Percentiles rank a stretch among this genome's conserved stretches.
Evolutionary conservation across 1,284 basidiomycete species (phyloP).

Genomic region (Ganoderma lucidum): DNA sequence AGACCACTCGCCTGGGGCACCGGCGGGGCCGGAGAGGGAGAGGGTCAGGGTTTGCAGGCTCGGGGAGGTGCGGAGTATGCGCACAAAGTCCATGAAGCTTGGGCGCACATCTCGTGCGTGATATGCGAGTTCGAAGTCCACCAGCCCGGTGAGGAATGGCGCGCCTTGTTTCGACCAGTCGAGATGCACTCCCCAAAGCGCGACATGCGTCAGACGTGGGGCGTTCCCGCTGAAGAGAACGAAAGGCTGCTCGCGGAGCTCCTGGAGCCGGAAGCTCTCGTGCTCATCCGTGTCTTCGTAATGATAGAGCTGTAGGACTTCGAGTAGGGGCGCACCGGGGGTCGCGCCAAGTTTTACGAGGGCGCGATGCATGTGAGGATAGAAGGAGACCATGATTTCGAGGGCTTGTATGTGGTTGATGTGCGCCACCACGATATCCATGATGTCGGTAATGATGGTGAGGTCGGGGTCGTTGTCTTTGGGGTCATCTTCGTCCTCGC

Average conservation of each 20-base stretch:
- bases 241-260: conserved; percentile 44
- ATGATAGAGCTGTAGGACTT: conserved; percentile 68
- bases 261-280: conserved; percentile 56
- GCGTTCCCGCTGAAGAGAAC: conserved; percentile 57
- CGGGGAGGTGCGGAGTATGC: conserved; percentile 58
- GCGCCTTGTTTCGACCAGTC: conserved; percentile 54
- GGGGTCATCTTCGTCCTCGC: conserved; percentile 52
- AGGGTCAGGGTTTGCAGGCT: conserved; percentile 56
- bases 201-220: conserved; percentile 59
- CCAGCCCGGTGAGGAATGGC: conserved; percentile 57
- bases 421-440: conserved; percentile 55
- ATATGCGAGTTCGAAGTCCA: conserved; percentile 62
- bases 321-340: conserved; percentile 58
- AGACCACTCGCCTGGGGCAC: conserved; percentile 48
- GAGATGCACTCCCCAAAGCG: conserved; percentile 70
- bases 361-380: conserved; percentile 59
- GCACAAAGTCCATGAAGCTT: conserved; percentile 56
- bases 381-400: conserved; percentile 63
- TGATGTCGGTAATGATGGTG: conserved; percentile 51
- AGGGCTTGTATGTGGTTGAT: conserved; percentile 61
- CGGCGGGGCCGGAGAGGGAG: conserved; percentile 60
- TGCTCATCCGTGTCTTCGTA: conserved; percentile 61
- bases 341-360: conserved; percentile 55
- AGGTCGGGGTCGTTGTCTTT: conserved; percentile 51
- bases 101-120: conserved; percentile 64